A percentile compares a stretch with the other conserved stretches of the same genome.
Evolutionary conservation across 306 rosid species (phyloP).

Genomic region (Betula pendula): DNA sequence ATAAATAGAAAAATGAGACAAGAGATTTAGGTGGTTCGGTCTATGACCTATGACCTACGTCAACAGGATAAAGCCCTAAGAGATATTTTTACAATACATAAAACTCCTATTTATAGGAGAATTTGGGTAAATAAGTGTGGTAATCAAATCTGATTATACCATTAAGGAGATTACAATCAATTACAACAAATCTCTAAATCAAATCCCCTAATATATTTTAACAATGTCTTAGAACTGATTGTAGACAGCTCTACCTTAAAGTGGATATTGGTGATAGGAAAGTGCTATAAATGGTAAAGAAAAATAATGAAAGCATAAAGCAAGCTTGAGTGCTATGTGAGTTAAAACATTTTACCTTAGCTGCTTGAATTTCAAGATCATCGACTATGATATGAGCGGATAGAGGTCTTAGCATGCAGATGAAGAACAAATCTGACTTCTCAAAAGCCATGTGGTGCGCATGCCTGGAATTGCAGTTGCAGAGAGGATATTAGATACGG

Average conservation of each 20-base stretch:
- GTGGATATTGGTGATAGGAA: neutral
- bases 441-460: slow-evolving; percentile 84
- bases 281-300: neutral
- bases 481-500: slow-evolving; percentile 23
- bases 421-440: slow-evolving; percentile 93
- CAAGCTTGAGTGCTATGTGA: neutral
- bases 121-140: too few relatives aligned
- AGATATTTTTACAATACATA: too few relatives aligned
- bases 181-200: too few relatives aligned
- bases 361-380: slow-evolving; percentile 82
- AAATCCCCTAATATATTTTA: too few relatives aligned
- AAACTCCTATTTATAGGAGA: too few relatives aligned
- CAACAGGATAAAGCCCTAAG: too few relatives aligned
- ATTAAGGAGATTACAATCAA: too few relatives aligned
- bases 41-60: too few relatives aligned
- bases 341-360: slow-evolving; percentile 60
- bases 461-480: slow-evolving; percentile 53
- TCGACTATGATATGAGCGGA: slow-evolving; percentile 66
- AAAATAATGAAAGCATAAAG: neutral
- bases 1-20: too few relatives aligned
- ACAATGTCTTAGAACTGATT: neutral
- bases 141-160: too few relatives aligned
- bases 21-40: too few relatives aligned
- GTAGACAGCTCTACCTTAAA: neutral
- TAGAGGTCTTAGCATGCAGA: slow-evolving; percentile 84